Conservation (phyloP, 805 yeast genomes). For the Blastobotrys americana region DNA sequence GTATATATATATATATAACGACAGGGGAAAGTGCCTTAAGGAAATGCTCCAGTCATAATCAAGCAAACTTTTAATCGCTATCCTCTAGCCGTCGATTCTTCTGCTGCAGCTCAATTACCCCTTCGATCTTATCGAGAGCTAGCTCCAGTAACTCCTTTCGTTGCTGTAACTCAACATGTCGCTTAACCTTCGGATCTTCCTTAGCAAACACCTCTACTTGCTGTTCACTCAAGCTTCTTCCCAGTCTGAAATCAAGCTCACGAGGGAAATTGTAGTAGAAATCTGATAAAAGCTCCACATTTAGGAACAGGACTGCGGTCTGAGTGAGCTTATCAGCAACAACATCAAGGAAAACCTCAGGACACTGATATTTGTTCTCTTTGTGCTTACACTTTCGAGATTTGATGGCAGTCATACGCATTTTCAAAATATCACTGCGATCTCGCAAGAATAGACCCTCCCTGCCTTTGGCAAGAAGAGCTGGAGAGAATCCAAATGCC, state of each 20-base stretch:
- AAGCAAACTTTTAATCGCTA: too few species aligned
- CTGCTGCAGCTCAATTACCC: conserved; percentile 62
- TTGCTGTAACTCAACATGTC: conserved; percentile 89
- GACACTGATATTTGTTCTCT: conserved; percentile 82
- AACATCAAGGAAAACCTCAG: conserved; percentile 87
- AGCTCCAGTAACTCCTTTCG: conserved; percentile 81
- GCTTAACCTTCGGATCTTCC: conserved; percentile 84
- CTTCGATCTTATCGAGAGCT: conserved; percentile 79
- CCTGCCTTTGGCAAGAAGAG: conserved; percentile 67
- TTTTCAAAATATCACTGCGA: conserved; percentile 57
- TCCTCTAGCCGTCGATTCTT: conserved; percentile 4
- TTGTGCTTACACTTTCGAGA: conserved; percentile 69
- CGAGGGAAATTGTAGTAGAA: conserved; percentile 95
- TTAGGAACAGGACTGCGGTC: conserved; percentile 85
- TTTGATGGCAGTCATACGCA: conserved; percentile 71
- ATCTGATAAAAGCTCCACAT: conserved; percentile 89
- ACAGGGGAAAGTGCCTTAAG: too few species aligned
- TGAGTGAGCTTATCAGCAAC: conserved; percentile 87
- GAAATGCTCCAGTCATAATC: too few species aligned
- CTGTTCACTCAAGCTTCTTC: conserved; percentile 54
- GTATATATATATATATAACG: too few species aligned
- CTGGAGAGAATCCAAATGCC: conserved; percentile 76
- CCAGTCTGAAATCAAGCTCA: conserved; percentile 73
- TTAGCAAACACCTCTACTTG: conserved; percentile 86
- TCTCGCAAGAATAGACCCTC: conserved; percentile 76